These are phyloP conservation scores for Rhazya stricta DNA, from an alignment of 257 asterid species.

Conservation along the genomic window DNA sequence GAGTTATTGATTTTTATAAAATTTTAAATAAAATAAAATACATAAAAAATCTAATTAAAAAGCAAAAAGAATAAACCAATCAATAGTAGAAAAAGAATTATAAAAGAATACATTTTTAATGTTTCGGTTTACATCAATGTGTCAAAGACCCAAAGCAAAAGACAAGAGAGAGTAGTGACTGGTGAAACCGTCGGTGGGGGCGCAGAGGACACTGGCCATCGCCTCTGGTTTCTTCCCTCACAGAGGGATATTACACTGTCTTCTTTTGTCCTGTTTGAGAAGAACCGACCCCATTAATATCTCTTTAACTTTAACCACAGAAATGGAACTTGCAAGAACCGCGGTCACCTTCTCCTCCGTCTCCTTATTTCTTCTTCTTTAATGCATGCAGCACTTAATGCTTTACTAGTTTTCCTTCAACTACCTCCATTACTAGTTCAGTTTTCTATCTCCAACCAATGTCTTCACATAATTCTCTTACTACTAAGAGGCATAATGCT, in stretches of 20 bases:
- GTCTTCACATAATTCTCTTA: background rate
- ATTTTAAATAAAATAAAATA: too few species aligned
- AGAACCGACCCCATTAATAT: constrained; percentile 16
- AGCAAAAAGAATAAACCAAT: too few species aligned
- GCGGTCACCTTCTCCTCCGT: background rate
- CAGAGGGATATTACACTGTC: background rate
- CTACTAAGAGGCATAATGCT: background rate
- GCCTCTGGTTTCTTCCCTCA: background rate
- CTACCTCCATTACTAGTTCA: constrained; percentile 3
- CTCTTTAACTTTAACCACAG: background rate
- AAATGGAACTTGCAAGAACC: background rate
- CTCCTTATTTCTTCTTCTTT: constrained; percentile 12
- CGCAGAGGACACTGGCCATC: background rate
- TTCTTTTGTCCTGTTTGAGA: background rate
- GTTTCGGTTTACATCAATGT: background rate
- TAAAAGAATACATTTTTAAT: too few species aligned
- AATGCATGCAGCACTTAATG: constrained; percentile 35
- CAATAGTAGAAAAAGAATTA: too few species aligned
- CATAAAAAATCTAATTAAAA: too few species aligned
- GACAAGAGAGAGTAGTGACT: background rate
- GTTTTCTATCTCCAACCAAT: background rate
- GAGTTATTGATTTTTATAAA: too few species aligned
- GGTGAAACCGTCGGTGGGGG: background rate
- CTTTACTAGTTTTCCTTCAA: constrained; percentile 6
- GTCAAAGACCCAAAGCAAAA: background rate